Evolutionary conservation across 768 basidiomycete species (phyloP), one percentile per base, ranked within the genome.

Genomic region (Sarcodon aspratus): DNA sequence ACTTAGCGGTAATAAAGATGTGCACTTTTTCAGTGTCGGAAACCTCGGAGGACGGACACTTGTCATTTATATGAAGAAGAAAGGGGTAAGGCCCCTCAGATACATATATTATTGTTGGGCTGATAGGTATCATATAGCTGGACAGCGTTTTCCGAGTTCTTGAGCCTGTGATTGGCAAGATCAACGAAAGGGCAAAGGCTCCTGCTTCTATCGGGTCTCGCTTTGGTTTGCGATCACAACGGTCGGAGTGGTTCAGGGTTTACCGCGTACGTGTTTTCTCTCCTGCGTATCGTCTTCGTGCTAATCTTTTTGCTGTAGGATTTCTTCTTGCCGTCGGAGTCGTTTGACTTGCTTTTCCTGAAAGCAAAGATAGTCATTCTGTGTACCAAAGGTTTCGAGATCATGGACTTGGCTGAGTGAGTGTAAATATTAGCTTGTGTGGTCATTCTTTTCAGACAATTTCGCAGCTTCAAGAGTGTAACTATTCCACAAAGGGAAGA

Each of bases 121-220:
- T 13, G 17, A 42, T 15, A 27, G 40, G 13, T 42, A 9, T 27
- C 40, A 43, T 33, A 17, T 46, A 81, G 75, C 71, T 88, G 55
- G 90, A 95, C 59, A 93, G 89, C 49, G 85, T 96, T 45, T 97
- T 99, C 77, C 88, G 89, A 48, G 92, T 95, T 6, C 75, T 99
- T n/a, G 95, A 99, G 56, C 95, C 95, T 3, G 89, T 98, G n/a
- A 75, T 81, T 3, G 89, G 84, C 55, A 90, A 88, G 64, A 91
- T 85, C 57, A 85, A 82, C 47, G 87, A 88, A 63, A 75, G 80
- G 57, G 71, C 76, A 32, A 83, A 80, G 58, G 78, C 78, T 0
- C 80, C 85, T 2, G 76, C 76, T 37, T 81, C 82, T 6, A 71
- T 90, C 48, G 75, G 84, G 8, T 79, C 80, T 51, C 79, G 85